Base-by-base conservation (phyloP, 805 yeast genomes). In the Ogataea glucozyma region DNA sequence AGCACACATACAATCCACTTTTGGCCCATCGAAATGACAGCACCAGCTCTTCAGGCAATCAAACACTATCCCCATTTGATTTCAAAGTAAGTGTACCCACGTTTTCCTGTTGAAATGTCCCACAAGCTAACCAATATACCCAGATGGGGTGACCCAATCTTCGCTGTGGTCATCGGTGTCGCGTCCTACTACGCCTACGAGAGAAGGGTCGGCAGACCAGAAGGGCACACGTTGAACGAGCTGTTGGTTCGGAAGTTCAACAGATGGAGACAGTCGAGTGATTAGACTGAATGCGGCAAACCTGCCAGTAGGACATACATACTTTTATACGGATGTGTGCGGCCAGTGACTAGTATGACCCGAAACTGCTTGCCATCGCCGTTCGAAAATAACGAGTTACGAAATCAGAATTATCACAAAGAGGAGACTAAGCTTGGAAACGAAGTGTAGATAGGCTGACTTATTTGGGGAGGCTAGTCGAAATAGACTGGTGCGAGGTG, bases 141-240 rank as follows among this genome's bases (percentile, higher is more conserved):
- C 24, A 73, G 83, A 54, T 65, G 70, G 48, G 58, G 75, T 8
- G 95, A 85, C 58, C 88, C 91, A 4, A 20, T 82, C 2, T 74
- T 83, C 48, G 90, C 85, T 2, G 54, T 84, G 3, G 57, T 70
- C 0, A 72, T 84, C 2, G 95, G 95, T 1, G 71, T 75, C 0
- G 63, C 75, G 6, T 78, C 88, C 4, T 85, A 80, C 59, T 81
- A 76, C 49, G 64, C 80, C 8, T 80, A 81, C 50, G 95, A 85
- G 57, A 64, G 58, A 46, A 70, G 85, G 51, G 71, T 71, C 1
- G 78, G 76, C 2, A 70, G 86, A 51, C 71, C 72, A 24, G 73
- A 71, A 38, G 88, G 87, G 10, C 88, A 82, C 47, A 62, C 73
- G 2, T 62, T 85, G 54, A 72, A 75, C 48, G 85, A 80, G 47